phyloP scores from a whole-genome alignment of 495 filamentous ascomycete genomes.

The Astrothelium macrocarpum region DNA sequence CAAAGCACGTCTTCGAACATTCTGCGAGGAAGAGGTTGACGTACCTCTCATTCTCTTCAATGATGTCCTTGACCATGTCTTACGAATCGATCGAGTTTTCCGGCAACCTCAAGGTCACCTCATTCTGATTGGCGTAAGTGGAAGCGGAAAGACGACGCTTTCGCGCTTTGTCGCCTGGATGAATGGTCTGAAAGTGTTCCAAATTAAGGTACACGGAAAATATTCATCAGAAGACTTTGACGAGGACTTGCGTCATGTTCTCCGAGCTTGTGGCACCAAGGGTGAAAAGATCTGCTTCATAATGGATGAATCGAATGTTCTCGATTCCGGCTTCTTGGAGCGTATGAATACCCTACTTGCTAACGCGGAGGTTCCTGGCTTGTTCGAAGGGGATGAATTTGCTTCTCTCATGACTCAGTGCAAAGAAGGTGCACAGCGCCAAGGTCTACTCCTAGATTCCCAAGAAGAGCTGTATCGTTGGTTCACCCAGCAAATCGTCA shows the following conservation, averaged over 20 bases:
- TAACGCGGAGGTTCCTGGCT: slow-evolving; percentile 93
- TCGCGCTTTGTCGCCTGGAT: slow-evolving; percentile 99
- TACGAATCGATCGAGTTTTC: slow-evolving; percentile 97
- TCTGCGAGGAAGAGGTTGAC: slow-evolving; percentile 98
- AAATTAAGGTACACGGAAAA: slow-evolving; percentile 98
- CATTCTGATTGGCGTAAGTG: slow-evolving; percentile 95
- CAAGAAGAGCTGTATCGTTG: slow-evolving; percentile 99
- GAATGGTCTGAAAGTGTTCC: slow-evolving; percentile 97
- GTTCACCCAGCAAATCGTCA: slow-evolving; percentile 98
- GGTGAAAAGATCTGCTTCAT: slow-evolving; percentile 99
- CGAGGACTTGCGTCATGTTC: slow-evolving; percentile 87
- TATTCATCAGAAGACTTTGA: slow-evolving; percentile 99
- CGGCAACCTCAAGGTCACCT: slow-evolving; percentile 95
- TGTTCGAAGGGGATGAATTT: slow-evolving; percentile 96
- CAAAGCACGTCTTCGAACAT: slow-evolving; percentile 91
- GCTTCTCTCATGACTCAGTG: slow-evolving; percentile 95
- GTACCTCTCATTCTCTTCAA: slow-evolving; percentile 96
- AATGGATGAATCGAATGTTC: slow-evolving; percentile 98
- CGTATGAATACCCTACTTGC: slow-evolving; percentile 98
- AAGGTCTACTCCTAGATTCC: slow-evolving; percentile 88
- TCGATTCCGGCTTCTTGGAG: slow-evolving; percentile 96
- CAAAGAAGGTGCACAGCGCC: slow-evolving; percentile 94
- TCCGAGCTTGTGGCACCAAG: slow-evolving; percentile 90
- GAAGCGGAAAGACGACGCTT: slow-evolving; percentile 95
- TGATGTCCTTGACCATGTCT: slow-evolving; percentile 92